These are phyloP conservation scores for Colletotrichum trifolii DNA, from an alignment of 2,329 filamentous ascomycete genomes.

Conservation along the genomic window DNA sequence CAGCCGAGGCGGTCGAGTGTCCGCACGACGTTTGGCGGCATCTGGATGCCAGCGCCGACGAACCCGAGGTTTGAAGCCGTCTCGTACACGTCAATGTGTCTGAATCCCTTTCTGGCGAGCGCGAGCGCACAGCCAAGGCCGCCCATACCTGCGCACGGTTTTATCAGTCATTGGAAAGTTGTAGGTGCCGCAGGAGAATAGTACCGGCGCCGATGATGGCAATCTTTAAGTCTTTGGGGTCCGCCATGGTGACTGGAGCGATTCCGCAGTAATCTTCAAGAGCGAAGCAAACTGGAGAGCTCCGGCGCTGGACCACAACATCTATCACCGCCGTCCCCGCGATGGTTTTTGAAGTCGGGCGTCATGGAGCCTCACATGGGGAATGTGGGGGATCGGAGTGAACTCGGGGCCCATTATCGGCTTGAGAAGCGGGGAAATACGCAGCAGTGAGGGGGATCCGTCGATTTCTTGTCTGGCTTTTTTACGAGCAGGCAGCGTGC, in stretches of 20 bases:
- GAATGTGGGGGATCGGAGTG: constrained; percentile 30
- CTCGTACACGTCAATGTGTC: constrained; percentile 79
- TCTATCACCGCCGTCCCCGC: background rate
- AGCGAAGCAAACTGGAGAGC: constrained; percentile 8
- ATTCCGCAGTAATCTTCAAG: constrained; percentile 4
- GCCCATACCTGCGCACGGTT: constrained; percentile 73
- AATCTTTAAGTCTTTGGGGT: constrained; percentile 51
- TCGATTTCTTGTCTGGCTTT: constrained; percentile 20
- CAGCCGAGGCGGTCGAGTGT: constrained; percentile 79
- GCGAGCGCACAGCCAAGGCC: constrained; percentile 78
- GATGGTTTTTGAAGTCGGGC: constrained; percentile 25
- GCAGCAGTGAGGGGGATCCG: constrained; percentile 29
- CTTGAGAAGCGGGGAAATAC: constrained; percentile 34
- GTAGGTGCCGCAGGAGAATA: constrained; percentile 24
- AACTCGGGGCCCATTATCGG: constrained; percentile 29
- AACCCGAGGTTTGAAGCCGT: constrained; percentile 79
- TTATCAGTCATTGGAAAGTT: constrained; percentile 1
- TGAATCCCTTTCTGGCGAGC: constrained; percentile 81
- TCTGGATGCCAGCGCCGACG: constrained; percentile 86
- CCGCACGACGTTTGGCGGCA: constrained; percentile 84
- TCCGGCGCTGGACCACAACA: background rate
- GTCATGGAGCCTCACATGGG: constrained; percentile 26
- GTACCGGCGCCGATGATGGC: constrained; percentile 61
- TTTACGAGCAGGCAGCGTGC: constrained; percentile 5
- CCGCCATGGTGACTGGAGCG: constrained; percentile 41